Evolutionary conservation across 768 basidiomycete genomes (phyloP), one percentile per base, ranked within the genome.

Genomic region (Chiua virens): DNA sequence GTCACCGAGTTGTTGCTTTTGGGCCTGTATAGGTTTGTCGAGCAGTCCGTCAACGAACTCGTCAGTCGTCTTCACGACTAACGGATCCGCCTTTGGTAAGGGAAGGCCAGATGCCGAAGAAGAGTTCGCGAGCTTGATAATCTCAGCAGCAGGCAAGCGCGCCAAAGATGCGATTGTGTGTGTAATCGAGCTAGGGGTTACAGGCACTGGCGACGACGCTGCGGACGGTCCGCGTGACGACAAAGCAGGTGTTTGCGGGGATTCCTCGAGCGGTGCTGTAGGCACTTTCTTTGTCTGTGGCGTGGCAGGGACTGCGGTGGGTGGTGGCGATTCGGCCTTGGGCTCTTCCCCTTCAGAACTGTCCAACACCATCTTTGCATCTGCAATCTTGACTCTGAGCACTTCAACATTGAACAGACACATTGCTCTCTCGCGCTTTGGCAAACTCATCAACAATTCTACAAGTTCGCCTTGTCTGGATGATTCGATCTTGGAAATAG

Each of bases 401-500:
- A 91, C 79, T 58, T 94, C 91, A 13, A 77, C 75, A 56, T 92
- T 95, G 77, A 96, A 96, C 36, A 95, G 74, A 70, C 92, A 94
- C 82, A 95, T 79, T 0, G 91, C 92, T 14, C 92, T 82, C 57
- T 96, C 93, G 53, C 88, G 82, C 70, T 93, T 95, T 2, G 89
- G 85, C 17, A 96, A 76, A 58, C 84, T 86, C 86, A 93, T 89
- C 32, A 95, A 71, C 45, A 96, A 74, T 21, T 87, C 89, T 0
- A 86, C 83, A 40, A 95, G 76, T 55, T 89, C 86, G 3, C 61
- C 62, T 40, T 84, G 81, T 45, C 82, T 78, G 0, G 73, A 64
- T 5, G 79, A 72, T 66, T 91, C 88, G 6, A 89, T 73, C 62
- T 77, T 82, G 53, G 72, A 66, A 40, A 94, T 79, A 3, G 89